Percentiles rank a stretch among this genome's conserved stretches.
Evolutionary conservation across 768 basidiomycete genomes (phyloP).

Genomic region (Serendipita sp.): DNA sequence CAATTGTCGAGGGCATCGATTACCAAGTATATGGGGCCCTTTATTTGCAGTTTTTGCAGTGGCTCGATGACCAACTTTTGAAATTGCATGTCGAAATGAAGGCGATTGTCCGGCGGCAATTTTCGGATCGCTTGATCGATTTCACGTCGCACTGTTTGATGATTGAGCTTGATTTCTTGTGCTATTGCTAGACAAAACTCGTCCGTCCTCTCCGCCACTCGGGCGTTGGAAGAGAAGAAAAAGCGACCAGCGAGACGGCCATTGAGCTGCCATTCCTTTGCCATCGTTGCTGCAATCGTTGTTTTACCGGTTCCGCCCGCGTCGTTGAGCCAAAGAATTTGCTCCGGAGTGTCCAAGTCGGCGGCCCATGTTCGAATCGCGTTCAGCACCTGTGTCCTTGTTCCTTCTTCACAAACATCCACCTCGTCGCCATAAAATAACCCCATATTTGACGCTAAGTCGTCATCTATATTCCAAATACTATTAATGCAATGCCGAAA

Average conservation of each 20-base stretch:
- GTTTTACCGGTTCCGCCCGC: neutral
- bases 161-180: neutral
- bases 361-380: neutral
- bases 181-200: neutral
- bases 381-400: neutral
- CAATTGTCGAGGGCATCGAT: neutral
- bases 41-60: neutral
- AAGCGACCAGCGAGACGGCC: neutral
- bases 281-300: neutral
- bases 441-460: neutral
- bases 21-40: neutral
- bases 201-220: neutral
- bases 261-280: neutral
- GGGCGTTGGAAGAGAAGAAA: neutral
- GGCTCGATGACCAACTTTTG: neutral
- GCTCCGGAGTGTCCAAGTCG: neutral
- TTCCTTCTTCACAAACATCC: neutral
- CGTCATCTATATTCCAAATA: neutral
- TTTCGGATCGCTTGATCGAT: neutral
- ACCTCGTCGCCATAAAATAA: neutral
- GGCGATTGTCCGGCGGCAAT: neutral
- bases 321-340: neutral
- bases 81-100: neutral
- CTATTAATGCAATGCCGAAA: no score
- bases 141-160: neutral